Evolutionary conservation across 352 stramenopile genomes (phyloP), one percentile per base, ranked within the genome.

Genomic region (Phytophthora pseudosyringae): DNA sequence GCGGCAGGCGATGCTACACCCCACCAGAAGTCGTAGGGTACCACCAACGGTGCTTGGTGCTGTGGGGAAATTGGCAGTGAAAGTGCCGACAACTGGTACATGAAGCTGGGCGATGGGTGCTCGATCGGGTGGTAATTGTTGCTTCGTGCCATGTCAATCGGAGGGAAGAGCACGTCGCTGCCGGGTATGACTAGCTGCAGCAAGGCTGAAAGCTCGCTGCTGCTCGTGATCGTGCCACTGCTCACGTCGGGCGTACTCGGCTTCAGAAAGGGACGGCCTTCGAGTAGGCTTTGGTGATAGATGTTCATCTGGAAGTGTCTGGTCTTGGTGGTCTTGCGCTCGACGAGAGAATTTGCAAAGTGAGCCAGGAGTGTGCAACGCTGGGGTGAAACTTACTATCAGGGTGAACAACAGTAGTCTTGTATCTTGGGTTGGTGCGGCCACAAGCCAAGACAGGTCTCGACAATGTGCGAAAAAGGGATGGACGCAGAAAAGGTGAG

Each of bases 161-260:
- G 45, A 32, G 54, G 16, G 18, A 50, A 26, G 2, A 31, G 15
- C 16, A 25, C 50, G 26, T 57, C 41, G 38, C 9, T 46, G 43
- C 33, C 31, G 26, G 65, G 63, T 45, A 75, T 64, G 8, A 78
- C 60, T 33, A 78, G 61, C 18, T 78, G 25, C 13, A 78, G 48
- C n/a, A 75, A 49, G 2, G 57, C 41, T 1, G 38, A 39, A 16
- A 69, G 21, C 5, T 78, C 56, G 40, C 3, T 69, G 43, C n/a
- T 55, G 25, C 15, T 49, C 9, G 41, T 41, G 16, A 64, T 25
- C 11, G 31, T 40, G 7, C 3, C 36, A 57, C 40, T 43, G 5
- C 16, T 18, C 15, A 52, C 38, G 5, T 59, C 25, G 15, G 26
- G 9, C 40, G 43, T 41, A 21, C 21, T 21, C 21, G 21, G 21